These are phyloP conservation scores for Lodderomyces orthopsilosis DNA, from an alignment of 1,139 yeast species.

Conservation along the genomic window DNA sequence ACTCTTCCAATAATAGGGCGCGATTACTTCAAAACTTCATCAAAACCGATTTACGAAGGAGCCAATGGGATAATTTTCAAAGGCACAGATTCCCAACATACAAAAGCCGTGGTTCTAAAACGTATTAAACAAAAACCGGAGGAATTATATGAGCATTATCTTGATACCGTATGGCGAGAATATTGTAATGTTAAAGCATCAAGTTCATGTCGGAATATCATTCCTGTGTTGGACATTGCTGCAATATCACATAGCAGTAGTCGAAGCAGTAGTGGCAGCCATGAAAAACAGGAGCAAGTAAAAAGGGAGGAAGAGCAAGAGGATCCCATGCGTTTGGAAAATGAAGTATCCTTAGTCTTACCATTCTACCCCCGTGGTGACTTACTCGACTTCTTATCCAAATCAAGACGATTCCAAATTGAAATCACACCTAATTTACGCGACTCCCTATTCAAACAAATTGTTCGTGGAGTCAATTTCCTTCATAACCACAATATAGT, in stretches of 20 bases:
- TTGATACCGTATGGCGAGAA: constrained; percentile 27
- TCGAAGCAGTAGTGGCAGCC: constrained; percentile 8
- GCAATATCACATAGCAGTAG: constrained; percentile 8
- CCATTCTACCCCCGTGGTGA: constrained; percentile 50
- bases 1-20: constrained; percentile 13
- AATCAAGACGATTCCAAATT: constrained; percentile 32
- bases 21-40: constrained; percentile 24
- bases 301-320: neutral
- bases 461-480: constrained; percentile 43
- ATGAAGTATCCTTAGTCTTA: constrained; percentile 29
- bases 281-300: neutral
- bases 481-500: constrained; percentile 43
- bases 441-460: constrained; percentile 48
- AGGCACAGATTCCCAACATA: constrained; percentile 24
- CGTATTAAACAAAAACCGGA: constrained; percentile 24
- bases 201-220: constrained; percentile 26
- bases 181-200: constrained; percentile 27
- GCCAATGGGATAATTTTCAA: constrained; percentile 42
- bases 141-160: constrained; percentile 17
- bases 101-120: constrained; percentile 28
- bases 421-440: constrained; percentile 32
- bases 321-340: neutral
- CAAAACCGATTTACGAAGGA: constrained; percentile 41
- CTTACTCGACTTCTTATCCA: constrained; percentile 39
- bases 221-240: constrained; percentile 23